Percentiles rank a stretch among this genome's conserved stretches.
These are phyloP conservation scores for Hyphopichia pseudoburtonii DNA, from an alignment of 1,139 yeast species.

Conservation along the genomic window DNA sequence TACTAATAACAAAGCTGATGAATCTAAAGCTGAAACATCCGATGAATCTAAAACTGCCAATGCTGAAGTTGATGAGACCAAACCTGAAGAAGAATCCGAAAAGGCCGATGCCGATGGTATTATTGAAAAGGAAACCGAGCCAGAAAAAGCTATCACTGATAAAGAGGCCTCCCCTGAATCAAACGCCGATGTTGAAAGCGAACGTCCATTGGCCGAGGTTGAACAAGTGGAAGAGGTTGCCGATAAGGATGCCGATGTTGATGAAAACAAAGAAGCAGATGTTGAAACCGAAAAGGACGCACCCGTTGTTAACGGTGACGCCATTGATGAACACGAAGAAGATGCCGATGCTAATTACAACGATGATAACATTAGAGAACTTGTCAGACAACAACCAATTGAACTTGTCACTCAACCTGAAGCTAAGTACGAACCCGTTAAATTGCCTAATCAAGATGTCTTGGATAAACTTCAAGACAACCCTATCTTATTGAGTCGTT, in stretches of 20 bases:
- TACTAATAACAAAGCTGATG: not conserved
- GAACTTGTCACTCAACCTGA: slow-evolving; percentile 35
- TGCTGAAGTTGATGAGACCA: slow-evolving; percentile 9
- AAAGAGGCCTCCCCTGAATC: slow-evolving; percentile 13
- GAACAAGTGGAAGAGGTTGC: not conserved
- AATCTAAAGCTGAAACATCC: slow-evolving; percentile 5
- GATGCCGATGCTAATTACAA: slow-evolving; percentile 6
- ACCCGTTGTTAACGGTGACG: slow-evolving; percentile 1
- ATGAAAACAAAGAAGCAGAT: slow-evolving; percentile 7
- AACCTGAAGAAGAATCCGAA: slow-evolving; percentile 11
- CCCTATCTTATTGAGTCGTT: slow-evolving; percentile 49
- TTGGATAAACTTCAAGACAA: slow-evolving; percentile 46
- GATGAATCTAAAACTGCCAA: slow-evolving; percentile 9
- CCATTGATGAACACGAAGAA: slow-evolving; percentile 6
- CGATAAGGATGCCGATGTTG: not conserved
- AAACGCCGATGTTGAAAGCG: slow-evolving; percentile 5
- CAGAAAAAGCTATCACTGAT: slow-evolving; percentile 12
- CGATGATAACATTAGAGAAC: slow-evolving; percentile 26
- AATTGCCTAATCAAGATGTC: slow-evolving; percentile 36
- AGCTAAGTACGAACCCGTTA: slow-evolving; percentile 34
- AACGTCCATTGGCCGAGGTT: slow-evolving; percentile 2
- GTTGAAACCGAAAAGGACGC: slow-evolving; percentile 2
- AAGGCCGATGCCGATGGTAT: slow-evolving; percentile 18
- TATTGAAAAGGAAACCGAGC: slow-evolving; percentile 20
- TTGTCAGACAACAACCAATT: slow-evolving; percentile 29